These are phyloP conservation scores for Asterionellopsis glacialis DNA, from an alignment of 108 stramenopile species.

Conservation along the genomic window DNA sequence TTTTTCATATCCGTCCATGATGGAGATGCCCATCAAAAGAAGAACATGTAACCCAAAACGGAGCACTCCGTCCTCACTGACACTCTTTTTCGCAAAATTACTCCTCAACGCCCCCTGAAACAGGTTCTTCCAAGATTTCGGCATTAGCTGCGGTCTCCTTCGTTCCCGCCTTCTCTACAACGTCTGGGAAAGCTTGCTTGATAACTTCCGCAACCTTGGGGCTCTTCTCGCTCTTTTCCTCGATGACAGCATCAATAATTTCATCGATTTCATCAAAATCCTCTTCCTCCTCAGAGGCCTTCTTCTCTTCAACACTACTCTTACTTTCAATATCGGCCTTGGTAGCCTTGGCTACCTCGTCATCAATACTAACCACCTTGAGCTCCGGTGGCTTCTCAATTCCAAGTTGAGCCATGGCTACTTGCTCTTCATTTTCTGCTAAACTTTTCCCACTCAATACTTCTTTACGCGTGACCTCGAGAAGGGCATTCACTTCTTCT, in stretches of 20 bases:
- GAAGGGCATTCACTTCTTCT: slow-evolving; percentile 83
- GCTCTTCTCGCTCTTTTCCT: slow-evolving; percentile 34
- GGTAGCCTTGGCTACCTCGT: slow-evolving; percentile 6
- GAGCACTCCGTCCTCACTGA: too few species aligned
- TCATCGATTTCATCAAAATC: slow-evolving; percentile 12
- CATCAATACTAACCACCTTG: slow-evolving; percentile 14
- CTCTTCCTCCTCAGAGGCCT: slow-evolving; percentile 18
- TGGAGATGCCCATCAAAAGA: too few species aligned
- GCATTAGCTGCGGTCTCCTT: too few species aligned
- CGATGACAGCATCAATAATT: slow-evolving; percentile 16
- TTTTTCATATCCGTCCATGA: too few species aligned
- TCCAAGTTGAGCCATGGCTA: slow-evolving; percentile 58
- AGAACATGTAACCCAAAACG: too few species aligned
- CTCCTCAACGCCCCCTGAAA: too few species aligned
- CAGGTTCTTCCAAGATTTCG: too few species aligned
- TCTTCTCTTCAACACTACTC: slow-evolving; percentile 10
- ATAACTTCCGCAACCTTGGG: slow-evolving; percentile 44
- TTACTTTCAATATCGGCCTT: slow-evolving; percentile 11
- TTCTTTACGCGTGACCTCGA: slow-evolving; percentile 76
- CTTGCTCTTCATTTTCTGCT: slow-evolving; percentile 59
- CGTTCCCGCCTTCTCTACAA: neutral
- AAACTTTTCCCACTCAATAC: slow-evolving; percentile 55
- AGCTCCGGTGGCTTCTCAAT: slow-evolving; percentile 18
- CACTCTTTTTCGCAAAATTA: too few species aligned
- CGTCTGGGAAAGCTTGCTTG: slow-evolving; percentile 31